These are phyloP conservation scores for Ceratocystis cacaofunesta DNA, from an alignment of 2,329 filamentous ascomycete species.

Conservation along the genomic window DNA sequence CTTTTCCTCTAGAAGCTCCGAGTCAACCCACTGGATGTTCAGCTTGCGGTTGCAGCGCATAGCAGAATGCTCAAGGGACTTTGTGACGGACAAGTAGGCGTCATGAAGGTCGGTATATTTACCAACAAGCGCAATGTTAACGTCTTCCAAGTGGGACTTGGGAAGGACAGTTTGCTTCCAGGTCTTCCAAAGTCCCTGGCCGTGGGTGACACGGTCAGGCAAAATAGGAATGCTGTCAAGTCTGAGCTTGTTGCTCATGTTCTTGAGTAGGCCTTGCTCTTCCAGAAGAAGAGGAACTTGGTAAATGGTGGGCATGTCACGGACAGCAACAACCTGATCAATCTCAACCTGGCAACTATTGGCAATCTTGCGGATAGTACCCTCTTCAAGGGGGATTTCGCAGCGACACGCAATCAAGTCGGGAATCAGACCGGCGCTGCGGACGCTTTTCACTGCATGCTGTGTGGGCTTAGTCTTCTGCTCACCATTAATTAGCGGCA, in stretches of 20 bases:
- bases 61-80: slow-evolving; percentile 77
- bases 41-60: slow-evolving; percentile 75
- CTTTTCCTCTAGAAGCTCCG: slow-evolving; percentile 62
- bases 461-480: slow-evolving; percentile 98
- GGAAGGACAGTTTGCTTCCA: slow-evolving; percentile 61
- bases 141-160: slow-evolving; percentile 50
- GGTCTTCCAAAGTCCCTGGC: slow-evolving; percentile 55
- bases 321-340: slow-evolving; percentile 77
- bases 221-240: slow-evolving; percentile 44
- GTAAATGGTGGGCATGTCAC: slow-evolving; percentile 80
- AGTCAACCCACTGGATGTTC: slow-evolving; percentile 70
- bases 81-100: slow-evolving; percentile 70
- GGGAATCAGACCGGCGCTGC: slow-evolving; percentile 61
- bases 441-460: slow-evolving; percentile 68
- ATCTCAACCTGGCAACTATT: slow-evolving; percentile 74
- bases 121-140: slow-evolving; percentile 76
- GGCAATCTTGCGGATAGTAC: slow-evolving; percentile 75
- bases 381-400: slow-evolving; percentile 55
- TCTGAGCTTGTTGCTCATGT: slow-evolving; percentile 50
- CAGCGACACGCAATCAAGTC: slow-evolving; percentile 86
- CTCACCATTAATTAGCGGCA: slow-evolving; percentile 55
- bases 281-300: slow-evolving; percentile 88
- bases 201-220: slow-evolving; percentile 42
- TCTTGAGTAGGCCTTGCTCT: slow-evolving; percentile 57
- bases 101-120: slow-evolving; percentile 82